Conservation (phyloP, 106 monocot genomes). For the Dendrobium catenatum region DNA sequence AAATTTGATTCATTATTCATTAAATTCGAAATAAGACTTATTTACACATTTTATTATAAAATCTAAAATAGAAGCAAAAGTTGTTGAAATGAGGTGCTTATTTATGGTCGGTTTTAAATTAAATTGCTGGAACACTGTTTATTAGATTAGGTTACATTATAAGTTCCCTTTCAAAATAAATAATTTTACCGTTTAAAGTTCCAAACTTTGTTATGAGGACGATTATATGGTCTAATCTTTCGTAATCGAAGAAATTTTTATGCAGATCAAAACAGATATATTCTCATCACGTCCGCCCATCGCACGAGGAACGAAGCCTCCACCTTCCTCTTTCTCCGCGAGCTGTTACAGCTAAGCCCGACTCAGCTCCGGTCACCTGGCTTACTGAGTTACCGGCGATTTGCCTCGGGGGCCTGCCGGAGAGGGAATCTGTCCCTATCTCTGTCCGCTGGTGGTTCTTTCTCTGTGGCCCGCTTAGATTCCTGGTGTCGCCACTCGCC, state of each 20-base stretch:
- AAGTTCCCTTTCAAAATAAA: no score
- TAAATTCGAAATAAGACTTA: no score
- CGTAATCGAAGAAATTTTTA: neutral
- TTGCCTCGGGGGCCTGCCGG: neutral
- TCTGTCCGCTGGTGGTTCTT: neutral
- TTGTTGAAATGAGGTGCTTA: no score
- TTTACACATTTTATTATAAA: no score
- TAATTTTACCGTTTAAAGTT: no score
- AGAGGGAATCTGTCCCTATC: neutral
- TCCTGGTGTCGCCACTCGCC: neutral
- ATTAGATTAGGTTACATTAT: no score
- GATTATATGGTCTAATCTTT: neutral
- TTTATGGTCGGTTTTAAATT: no score
- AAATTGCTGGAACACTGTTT: no score
- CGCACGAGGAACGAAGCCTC: neutral
- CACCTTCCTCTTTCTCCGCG: neutral
- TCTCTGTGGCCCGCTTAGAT: constrained; percentile 6
- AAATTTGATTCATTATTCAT: no score
- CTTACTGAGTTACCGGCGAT: constrained; percentile 2
- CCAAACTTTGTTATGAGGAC: no score
- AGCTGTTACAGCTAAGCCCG: neutral
- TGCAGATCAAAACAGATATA: constrained; percentile 2
- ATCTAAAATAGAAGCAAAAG: no score
- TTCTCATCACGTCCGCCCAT: neutral
- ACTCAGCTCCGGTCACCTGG: neutral